Evolutionary conservation across 371 early-diverging fungal species (phyloP).

Genomic region (Syncephalastrum monosporum): DNA sequence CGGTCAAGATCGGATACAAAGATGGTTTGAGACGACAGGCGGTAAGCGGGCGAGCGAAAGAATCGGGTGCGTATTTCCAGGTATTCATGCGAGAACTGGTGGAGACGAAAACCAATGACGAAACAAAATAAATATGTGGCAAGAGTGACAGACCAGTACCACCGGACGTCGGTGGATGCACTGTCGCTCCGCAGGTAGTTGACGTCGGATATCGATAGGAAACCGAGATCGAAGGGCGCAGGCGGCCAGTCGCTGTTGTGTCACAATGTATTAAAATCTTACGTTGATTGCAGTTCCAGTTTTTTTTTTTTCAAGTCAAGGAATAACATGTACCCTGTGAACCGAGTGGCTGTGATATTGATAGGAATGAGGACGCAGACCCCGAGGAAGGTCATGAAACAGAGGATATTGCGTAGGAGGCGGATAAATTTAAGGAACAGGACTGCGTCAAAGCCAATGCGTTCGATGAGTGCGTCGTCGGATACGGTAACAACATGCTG

Average conservation of each 20-base stretch:
- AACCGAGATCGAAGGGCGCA: constrained; percentile 29
- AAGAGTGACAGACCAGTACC: constrained; percentile 60
- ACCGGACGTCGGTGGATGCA: constrained; percentile 18
- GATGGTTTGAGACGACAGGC: constrained; percentile 51
- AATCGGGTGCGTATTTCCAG: constrained; percentile 48
- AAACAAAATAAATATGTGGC: constrained; percentile 57
- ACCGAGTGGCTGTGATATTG: constrained; percentile 52
- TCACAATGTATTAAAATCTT: constrained; percentile 4
- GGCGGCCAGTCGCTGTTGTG: constrained; percentile 53
- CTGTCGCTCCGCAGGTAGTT: constrained; percentile 30
- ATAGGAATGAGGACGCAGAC: constrained; percentile 62
- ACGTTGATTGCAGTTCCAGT: not conserved
- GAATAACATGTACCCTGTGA: constrained; percentile 28
- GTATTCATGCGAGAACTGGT: constrained; percentile 48
- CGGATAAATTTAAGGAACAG: constrained; percentile 75
- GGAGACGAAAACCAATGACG: constrained; percentile 45
- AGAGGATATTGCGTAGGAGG: constrained; percentile 54
- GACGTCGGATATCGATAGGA: constrained; percentile 37
- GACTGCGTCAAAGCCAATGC: constrained; percentile 81
- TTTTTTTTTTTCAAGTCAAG: not conserved
- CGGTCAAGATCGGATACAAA: constrained; percentile 64
- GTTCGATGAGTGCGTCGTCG: constrained; percentile 56
- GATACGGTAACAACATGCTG: constrained; percentile 55
- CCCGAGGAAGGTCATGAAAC: constrained; percentile 59
- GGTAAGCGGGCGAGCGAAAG: constrained; percentile 51